Evolutionary conservation across 1,284 basidiomycete genomes (phyloP).

Genomic region (Fomitopsis palustris): DNA sequence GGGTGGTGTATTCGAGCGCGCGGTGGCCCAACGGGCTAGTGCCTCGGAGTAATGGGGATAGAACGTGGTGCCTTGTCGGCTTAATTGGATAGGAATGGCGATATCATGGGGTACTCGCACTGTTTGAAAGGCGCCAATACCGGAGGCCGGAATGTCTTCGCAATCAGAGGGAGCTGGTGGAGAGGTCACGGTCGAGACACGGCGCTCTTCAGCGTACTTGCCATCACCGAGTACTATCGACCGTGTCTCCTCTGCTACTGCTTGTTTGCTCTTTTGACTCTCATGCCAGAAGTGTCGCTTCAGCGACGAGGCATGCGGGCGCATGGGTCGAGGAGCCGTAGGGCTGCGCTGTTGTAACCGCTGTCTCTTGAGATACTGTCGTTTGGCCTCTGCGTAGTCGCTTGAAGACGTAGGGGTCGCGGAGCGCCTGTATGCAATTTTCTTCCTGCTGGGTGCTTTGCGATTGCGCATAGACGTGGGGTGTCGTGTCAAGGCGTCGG

Average conservation of each 20-base stretch:
- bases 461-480: slow-evolving; percentile 3
- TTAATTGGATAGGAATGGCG: slow-evolving; percentile 33
- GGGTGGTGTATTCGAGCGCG: slow-evolving; percentile 10
- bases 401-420: slow-evolving; percentile 15
- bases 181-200: slow-evolving; percentile 21
- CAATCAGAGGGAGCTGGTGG: slow-evolving; percentile 19
- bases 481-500: not conserved
- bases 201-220: slow-evolving; percentile 40
- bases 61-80: slow-evolving; percentile 37
- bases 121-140: not conserved
- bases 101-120: slow-evolving; percentile 34
- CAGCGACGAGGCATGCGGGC: not conserved
- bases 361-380: slow-evolving; percentile 16
- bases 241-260: slow-evolving; percentile 38
- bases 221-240: slow-evolving; percentile 41
- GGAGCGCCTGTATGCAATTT: slow-evolving; percentile 10
- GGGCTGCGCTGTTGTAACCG: not conserved
- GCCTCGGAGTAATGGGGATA: slow-evolving; percentile 36
- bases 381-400: slow-evolving; percentile 15
- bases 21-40: slow-evolving; percentile 32
- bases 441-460: not conserved
- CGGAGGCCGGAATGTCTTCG: slow-evolving; percentile 9
- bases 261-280: slow-evolving; percentile 1
- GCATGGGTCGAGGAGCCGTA: not conserved
- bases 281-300: not conserved